Conservation (phyloP, 2,329 filamentous ascomycete species). For the Clonostachys sp. region DNA sequence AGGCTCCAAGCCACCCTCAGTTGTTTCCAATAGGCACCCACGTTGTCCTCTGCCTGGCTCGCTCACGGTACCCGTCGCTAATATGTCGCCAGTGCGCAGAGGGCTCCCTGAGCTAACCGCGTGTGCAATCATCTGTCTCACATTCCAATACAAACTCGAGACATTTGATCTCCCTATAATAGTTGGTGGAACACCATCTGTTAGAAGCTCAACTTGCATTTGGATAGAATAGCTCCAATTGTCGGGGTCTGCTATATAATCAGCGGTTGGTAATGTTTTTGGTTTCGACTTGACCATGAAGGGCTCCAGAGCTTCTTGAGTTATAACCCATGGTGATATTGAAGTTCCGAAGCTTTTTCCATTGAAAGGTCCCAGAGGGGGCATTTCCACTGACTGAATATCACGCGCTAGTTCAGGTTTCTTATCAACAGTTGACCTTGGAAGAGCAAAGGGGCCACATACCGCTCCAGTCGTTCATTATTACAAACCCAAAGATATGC, state of each 20-base stretch:
- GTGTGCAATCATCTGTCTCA: no score
- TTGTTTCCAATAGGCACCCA: slow-evolving; percentile 71
- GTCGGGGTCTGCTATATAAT: slow-evolving; percentile 25
- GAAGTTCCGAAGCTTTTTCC: slow-evolving; percentile 51
- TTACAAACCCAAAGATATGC: slow-evolving; percentile 30
- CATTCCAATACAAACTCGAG: no score
- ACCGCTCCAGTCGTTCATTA: slow-evolving; percentile 53
- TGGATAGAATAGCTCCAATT: slow-evolving; percentile 8
- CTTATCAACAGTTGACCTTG: no score
- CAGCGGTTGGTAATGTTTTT: background rate
- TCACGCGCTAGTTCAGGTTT: slow-evolving; percentile 36
- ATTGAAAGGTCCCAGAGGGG: slow-evolving; percentile 52
- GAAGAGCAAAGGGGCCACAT: no score
- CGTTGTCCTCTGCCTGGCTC: slow-evolving; percentile 59
- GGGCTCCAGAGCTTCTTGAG: slow-evolving; percentile 54
- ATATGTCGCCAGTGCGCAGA: slow-evolving; percentile 67
- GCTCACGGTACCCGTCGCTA: slow-evolving; percentile 73
- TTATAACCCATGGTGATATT: slow-evolving; percentile 55
- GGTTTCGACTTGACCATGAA: slow-evolving; percentile 19
- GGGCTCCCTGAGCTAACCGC: slow-evolving; percentile 14
- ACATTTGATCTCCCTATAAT: slow-evolving; percentile 22
- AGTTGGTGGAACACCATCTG: slow-evolving; percentile 48
- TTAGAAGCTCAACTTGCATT: slow-evolving; percentile 25
- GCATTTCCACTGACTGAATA: slow-evolving; percentile 51
- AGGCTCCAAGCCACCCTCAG: slow-evolving; percentile 60